phyloP scores from a whole-genome alignment of 2,329 filamentous ascomycete species.

The Fusarium nurragi region DNA sequence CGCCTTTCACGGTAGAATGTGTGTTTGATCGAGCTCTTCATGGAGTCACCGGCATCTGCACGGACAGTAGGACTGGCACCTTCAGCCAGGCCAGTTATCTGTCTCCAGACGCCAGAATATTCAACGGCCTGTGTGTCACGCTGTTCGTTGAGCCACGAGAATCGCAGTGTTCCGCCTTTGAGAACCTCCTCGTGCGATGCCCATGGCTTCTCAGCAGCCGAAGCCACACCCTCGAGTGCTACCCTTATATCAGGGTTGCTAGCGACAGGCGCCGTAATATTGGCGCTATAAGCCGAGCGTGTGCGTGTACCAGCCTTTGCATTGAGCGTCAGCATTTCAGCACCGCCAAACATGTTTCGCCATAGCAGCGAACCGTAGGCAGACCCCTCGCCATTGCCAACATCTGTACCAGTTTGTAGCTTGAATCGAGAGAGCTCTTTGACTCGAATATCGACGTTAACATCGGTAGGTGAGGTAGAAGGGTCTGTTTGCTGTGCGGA shows the following conservation, averaged over 20 bases:
- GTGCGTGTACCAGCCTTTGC: slow-evolving; percentile 91
- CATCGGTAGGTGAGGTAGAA: slow-evolving; percentile 75
- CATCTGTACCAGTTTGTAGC: slow-evolving; percentile 92
- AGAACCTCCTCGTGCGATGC: slow-evolving; percentile 92
- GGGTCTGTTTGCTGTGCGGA: slow-evolving; percentile 75
- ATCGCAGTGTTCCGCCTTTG: slow-evolving; percentile 78
- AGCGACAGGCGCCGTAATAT: slow-evolving; percentile 82
- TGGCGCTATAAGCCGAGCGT: slow-evolving; percentile 88
- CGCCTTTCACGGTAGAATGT: slow-evolving; percentile 82
- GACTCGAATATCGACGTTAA: slow-evolving; percentile 85
- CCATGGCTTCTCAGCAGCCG: slow-evolving; percentile 88
- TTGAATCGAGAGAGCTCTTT: slow-evolving; percentile 84
- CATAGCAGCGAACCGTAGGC: slow-evolving; percentile 88
- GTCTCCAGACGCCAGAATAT: slow-evolving; percentile 86
- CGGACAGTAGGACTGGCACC: slow-evolving; percentile 84
- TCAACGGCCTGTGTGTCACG: slow-evolving; percentile 80
- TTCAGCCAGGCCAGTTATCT: slow-evolving; percentile 80
- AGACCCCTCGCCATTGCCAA: slow-evolving; percentile 93
- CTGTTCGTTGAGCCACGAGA: slow-evolving; percentile 74
- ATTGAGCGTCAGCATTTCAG: slow-evolving; percentile 87
- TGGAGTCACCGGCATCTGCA: slow-evolving; percentile 85
- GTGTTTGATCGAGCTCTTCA: slow-evolving; percentile 88
- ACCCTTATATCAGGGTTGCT: slow-evolving; percentile 84
- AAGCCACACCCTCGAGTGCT: slow-evolving; percentile 82
- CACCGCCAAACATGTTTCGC: slow-evolving; percentile 94